These are phyloP conservation scores for Clonostachys rhizophaga DNA, from an alignment of 2,329 filamentous ascomycete species.

Conservation along the genomic window DNA sequence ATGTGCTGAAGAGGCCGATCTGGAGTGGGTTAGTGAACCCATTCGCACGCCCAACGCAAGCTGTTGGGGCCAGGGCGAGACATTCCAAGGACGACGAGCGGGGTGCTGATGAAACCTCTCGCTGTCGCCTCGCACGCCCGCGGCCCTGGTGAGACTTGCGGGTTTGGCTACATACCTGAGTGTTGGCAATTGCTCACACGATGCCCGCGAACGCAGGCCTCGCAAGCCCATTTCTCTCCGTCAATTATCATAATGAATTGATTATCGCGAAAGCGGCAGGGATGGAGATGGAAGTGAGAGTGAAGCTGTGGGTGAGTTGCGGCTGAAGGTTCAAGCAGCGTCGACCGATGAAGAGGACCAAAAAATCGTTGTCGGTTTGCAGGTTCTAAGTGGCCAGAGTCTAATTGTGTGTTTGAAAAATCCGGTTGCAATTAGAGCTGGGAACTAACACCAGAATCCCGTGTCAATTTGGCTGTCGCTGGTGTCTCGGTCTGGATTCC, in stretches of 20 bases:
- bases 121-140: background rate
- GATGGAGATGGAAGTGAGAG: background rate
- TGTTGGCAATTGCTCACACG: conserved; percentile 99
- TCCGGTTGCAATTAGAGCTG: no score
- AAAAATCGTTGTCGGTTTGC: background rate
- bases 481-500: no score
- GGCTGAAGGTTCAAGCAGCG: background rate
- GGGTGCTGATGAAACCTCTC: background rate
- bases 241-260: conserved; percentile 68
- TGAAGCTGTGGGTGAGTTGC: background rate
- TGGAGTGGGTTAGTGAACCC: conserved; percentile 24
- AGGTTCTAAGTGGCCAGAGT: no score
- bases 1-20: conserved; percentile 91
- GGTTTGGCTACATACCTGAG: conserved; percentile 60
- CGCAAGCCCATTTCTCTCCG: conserved; percentile 97
- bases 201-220: conserved; percentile 96
- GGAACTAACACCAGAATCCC: no score
- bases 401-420: no score
- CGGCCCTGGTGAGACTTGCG: background rate
- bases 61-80: background rate
- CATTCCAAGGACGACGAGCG: background rate
- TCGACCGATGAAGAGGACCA: background rate
- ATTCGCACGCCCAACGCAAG: no score
- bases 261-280: conserved; percentile 1
- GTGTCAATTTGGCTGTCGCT: no score